These are phyloP conservation scores for Brassica balearica DNA, from an alignment of 441 rosid genomes.

Conservation along the genomic window DNA sequence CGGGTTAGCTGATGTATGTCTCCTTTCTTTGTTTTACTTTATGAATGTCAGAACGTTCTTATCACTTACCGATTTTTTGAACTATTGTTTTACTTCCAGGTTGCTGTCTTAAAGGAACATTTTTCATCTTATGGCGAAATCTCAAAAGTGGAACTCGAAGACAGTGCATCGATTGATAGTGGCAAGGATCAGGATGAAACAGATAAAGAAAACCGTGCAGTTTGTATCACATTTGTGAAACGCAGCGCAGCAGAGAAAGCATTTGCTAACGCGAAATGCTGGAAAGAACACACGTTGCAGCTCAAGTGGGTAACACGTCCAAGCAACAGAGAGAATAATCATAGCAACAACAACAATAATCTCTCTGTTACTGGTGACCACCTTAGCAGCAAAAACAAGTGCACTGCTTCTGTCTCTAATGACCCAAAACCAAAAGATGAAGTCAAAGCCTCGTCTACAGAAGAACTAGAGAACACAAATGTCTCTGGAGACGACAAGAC, in stretches of 20 bases:
- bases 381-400: conserved; percentile 17
- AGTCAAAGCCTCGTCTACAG: conserved; percentile 45
- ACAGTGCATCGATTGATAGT: conserved; percentile 47
- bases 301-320: conserved; percentile 67
- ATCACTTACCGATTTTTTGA: conserved; percentile 11
- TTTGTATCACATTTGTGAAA: conserved; percentile 59
- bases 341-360: conserved; percentile 43
- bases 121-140: conserved; percentile 84
- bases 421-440: conserved; percentile 36
- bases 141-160: conserved; percentile 74
- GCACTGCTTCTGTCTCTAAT: conserved; percentile 17
- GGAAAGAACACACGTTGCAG: conserved; percentile 82
- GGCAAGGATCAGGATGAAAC: conserved; percentile 46
- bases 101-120: conserved; percentile 70
- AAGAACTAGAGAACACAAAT: conserved; percentile 36
- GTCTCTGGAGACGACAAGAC: conserved; percentile 49
- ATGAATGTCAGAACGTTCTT: conserved; percentile 16
- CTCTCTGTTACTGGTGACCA: conserved; percentile 33
- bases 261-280: conserved; percentile 76
- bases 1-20: conserved; percentile 81
- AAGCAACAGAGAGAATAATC: conserved; percentile 46
- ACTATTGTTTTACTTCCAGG: conserved; percentile 49
- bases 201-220: conserved; percentile 54
- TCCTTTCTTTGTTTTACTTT: conserved; percentile 34
- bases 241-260: conserved; percentile 87